A percentile compares a stretch with the other conserved stretches of the same genome.
Evolutionary conservation across 2,329 filamentous ascomycete species (phyloP).

Genomic region (Aschersonia sp.): DNA sequence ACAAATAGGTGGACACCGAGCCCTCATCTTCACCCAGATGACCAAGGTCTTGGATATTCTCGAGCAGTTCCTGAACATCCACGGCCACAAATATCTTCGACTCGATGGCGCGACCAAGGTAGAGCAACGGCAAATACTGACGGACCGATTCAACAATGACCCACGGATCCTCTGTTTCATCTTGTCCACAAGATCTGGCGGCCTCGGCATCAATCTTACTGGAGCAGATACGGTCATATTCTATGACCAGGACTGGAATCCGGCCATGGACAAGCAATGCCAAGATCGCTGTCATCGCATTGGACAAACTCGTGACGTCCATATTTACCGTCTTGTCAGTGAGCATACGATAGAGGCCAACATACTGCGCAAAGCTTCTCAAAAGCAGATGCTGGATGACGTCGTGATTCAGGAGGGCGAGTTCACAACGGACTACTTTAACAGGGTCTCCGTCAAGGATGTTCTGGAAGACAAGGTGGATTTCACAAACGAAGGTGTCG

Average conservation of each 20-base stretch:
- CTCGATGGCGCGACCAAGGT: constrained; percentile 94
- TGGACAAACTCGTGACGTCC: constrained; percentile 91
- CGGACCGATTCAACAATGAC: constrained; percentile 94
- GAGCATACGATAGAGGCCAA: constrained; percentile 96
- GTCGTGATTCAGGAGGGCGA: constrained; percentile 97
- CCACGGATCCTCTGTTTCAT: constrained; percentile 89
- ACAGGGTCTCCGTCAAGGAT: constrained; percentile 59
- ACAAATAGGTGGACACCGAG: constrained; percentile 80
- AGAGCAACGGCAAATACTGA: constrained; percentile 87
- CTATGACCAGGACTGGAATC: constrained; percentile 98
- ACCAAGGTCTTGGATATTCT: constrained; percentile 95
- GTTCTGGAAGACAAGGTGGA: constrained; percentile 49
- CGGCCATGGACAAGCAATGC: constrained; percentile 98
- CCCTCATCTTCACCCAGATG: constrained; percentile 98
- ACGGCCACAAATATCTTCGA: constrained; percentile 90
- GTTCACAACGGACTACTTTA: constrained; percentile 94
- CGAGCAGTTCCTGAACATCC: constrained; percentile 94
- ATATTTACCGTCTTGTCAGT: constrained; percentile 89
- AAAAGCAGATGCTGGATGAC: constrained; percentile 95
- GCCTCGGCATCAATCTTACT: constrained; percentile 89
- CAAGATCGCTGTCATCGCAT: constrained; percentile 96
- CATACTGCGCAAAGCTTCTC: constrained; percentile 88
- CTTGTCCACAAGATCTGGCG: constrained; percentile 83
- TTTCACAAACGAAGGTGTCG: constrained; percentile 33
- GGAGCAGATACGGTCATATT: constrained; percentile 97